phyloP scores from a whole-genome alignment of 352 stramenopile genomes.

The Phytophthora agathidicida region DNA sequence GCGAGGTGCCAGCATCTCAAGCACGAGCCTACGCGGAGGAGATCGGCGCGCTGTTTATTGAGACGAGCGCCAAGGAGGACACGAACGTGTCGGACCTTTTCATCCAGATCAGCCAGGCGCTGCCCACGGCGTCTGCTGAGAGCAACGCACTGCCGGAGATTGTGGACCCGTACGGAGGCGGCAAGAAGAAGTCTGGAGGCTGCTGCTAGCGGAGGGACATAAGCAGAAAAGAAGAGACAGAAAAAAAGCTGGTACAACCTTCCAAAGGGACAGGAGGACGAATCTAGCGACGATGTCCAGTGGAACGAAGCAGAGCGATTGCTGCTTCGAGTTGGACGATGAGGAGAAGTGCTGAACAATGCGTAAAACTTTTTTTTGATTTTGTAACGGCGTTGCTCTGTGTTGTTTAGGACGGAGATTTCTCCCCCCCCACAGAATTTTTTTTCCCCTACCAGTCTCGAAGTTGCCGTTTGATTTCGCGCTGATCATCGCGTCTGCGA shows the following conservation, averaged over 20 bases:
- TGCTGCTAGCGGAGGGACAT: constrained; percentile 61
- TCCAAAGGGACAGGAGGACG: constrained; percentile 6
- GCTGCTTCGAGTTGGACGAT: constrained; percentile 7
- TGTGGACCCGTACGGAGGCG: constrained; percentile 82
- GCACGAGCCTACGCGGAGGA: constrained; percentile 92
- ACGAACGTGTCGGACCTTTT: constrained; percentile 95
- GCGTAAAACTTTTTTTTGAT: constrained; percentile 42
- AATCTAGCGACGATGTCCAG: constrained; percentile 9
- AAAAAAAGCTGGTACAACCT: constrained; percentile 13
- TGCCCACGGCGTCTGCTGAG: constrained; percentile 72
- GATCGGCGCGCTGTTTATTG: constrained; percentile 93
- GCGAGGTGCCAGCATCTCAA: constrained; percentile 87
- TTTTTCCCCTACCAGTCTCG: constrained; percentile 87
- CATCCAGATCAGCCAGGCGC: constrained; percentile 87
- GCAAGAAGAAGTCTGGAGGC: constrained; percentile 84
- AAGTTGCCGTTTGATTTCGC: constrained; percentile 76
- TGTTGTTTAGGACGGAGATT: too few relatives aligned
- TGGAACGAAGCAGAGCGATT: constrained; percentile 1
- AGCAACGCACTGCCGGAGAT: constrained; percentile 88
- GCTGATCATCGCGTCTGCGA: constrained; percentile 74
- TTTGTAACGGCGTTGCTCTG: constrained; percentile 15
- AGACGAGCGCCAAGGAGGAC: constrained; percentile 95
- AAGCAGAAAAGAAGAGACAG: constrained; percentile 5
- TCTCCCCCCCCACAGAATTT: too few relatives aligned
- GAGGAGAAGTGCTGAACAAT: constrained; percentile 34